Evolutionary conservation across 805 yeast species (phyloP).

Genomic region (Candida easanensis): DNA sequence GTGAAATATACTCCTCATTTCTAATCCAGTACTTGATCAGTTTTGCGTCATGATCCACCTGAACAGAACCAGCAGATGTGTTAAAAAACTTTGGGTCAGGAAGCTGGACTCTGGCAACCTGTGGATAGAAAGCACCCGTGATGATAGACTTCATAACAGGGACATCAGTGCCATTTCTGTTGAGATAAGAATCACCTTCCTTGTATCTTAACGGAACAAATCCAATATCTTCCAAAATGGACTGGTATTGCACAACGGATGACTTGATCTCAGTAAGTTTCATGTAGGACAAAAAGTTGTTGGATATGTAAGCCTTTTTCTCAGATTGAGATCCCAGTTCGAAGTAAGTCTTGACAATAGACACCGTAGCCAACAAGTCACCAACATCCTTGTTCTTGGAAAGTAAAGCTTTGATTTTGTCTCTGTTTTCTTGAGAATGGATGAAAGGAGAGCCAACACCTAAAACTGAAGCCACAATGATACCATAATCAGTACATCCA

Average conservation of each 20-base stretch:
- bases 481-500: slow-evolving; percentile 73
- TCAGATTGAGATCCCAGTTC: slow-evolving; percentile 23
- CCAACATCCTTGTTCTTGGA: slow-evolving; percentile 52
- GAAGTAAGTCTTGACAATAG: slow-evolving; percentile 56
- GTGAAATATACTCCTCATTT: slow-evolving; percentile 47
- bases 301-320: slow-evolving; percentile 46
- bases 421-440: slow-evolving; percentile 60
- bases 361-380: slow-evolving; percentile 67
- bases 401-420: slow-evolving; percentile 49
- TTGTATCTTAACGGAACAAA: slow-evolving; percentile 59
- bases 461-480: slow-evolving; percentile 77
- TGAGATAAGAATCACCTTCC: slow-evolving; percentile 33
- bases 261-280: slow-evolving; percentile 71
- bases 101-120: slow-evolving; percentile 71
- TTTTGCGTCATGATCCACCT: slow-evolving; percentile 79
- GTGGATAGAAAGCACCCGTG: slow-evolving; percentile 82
- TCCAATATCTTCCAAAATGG: slow-evolving; percentile 74
- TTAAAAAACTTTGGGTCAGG: slow-evolving; percentile 78
- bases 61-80: slow-evolving; percentile 75
- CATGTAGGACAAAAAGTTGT: slow-evolving; percentile 58
- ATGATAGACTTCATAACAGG: slow-evolving; percentile 62
- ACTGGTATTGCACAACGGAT: slow-evolving; percentile 64
- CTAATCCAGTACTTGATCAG: slow-evolving; percentile 71
- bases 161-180: slow-evolving; percentile 49
- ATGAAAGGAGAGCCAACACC: slow-evolving; percentile 75